Evolutionary conservation across 495 filamentous ascomycete genomes (phyloP), one percentile per base, ranked within the genome.

Genomic region (Bacidia gigantensis): DNA sequence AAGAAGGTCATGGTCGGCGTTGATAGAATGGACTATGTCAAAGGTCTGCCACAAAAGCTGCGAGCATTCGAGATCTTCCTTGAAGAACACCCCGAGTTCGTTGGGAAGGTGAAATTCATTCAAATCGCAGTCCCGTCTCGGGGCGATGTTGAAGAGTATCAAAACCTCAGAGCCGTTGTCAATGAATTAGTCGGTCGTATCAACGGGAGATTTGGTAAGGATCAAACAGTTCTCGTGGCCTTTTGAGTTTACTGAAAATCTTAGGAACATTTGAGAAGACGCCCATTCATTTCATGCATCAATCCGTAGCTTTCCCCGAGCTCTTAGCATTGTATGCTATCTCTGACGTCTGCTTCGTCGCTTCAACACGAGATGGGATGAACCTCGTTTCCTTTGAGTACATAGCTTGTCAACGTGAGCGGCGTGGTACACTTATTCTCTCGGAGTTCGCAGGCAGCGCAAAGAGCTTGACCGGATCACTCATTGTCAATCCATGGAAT

Each of bases 321-420:
- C 75, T 97, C n/a, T 84, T 88, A 23, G 89, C 90, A 0, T 69
- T 97, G 1, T 97, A 97, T 59, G 84, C 87, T 25, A 77, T 95
- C 35, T 87, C 86, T 11, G 89, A 95, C 63, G 84, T 84, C 41
- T 97, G 89, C 61, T 74, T 97, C 3, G 83, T 95, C 46, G 85
- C 84, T 12, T 95, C 88, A 0, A 93, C 84, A 1, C 76, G 89
- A n/a, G 90, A 95, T 61, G 90, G 90, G 53, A 95, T 97, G 90
- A 97, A 97, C 62, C 77, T 95, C 10, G 90, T 97, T 22, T 88
- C 86, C 21, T 95, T 89, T 67, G 90, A 97, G 66, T 97, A 95
- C 67, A 88, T 95, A 46, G 89, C 90, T 2, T 87, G 83, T 26
- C 90, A 95, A 61, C 71, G 83, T 54, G 75, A 89, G 56, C 76